A percentile compares a stretch with the other conserved stretches of the same genome.
phyloP scores from a whole-genome alignment of 2,329 filamentous ascomycete species.

The Verticillium dahliae region DNA sequence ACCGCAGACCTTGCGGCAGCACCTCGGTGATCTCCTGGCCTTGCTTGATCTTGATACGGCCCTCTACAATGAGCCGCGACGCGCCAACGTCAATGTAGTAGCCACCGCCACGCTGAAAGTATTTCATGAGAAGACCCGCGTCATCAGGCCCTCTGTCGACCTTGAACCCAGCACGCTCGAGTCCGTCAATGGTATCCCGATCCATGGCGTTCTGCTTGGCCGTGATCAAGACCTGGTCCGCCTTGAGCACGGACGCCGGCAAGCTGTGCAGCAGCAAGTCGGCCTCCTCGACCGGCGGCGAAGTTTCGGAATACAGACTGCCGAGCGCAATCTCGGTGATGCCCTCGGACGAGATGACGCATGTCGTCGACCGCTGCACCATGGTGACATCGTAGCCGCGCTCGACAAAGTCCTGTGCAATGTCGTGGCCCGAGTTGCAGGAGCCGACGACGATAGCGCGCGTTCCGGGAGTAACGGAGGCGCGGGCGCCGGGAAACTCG shows the following conservation, averaged over 20 bases:
- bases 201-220: constrained; percentile 27
- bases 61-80: constrained; percentile 19
- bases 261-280: constrained; percentile 55
- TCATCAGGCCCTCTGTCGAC: constrained; percentile 49
- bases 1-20: constrained; percentile 33
- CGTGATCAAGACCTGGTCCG: constrained; percentile 42
- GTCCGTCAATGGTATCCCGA: constrained; percentile 29
- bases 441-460: constrained; percentile 61
- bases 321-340: constrained; percentile 47
- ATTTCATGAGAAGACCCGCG: constrained; percentile 34
- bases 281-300: constrained; percentile 58
- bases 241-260: constrained; percentile 55
- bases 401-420: constrained; percentile 61
- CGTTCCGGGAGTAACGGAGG: constrained; percentile 39
- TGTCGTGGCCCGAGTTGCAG: constrained; percentile 65
- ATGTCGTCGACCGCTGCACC: constrained; percentile 61
- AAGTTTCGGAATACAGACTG: constrained; percentile 42
- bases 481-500: constrained; percentile 46
- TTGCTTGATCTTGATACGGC: constrained; percentile 30
- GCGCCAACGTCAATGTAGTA: constrained; percentile 18
- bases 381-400: constrained; percentile 64
- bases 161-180: constrained; percentile 54
- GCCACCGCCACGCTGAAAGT: constrained; percentile 26
- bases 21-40: constrained; percentile 50
- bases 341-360: constrained; percentile 51